Conservation (phyloP, 2,329 filamentous ascomycete species). For the Cladophialophora yegresii region DNA sequence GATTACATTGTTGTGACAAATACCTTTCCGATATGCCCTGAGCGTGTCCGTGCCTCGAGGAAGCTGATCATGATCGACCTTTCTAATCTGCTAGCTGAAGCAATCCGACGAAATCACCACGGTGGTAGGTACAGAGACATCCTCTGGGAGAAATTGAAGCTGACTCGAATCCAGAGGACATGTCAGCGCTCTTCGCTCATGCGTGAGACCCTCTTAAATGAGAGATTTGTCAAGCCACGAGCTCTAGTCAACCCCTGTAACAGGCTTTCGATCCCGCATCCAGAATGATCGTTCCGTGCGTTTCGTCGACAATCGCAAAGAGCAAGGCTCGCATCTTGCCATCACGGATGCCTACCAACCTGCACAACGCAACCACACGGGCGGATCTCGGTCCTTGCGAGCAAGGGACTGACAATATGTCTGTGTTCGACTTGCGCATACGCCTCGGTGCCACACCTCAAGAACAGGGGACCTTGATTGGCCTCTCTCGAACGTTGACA, state of each 20-base stretch:
- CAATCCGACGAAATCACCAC: conserved; percentile 93
- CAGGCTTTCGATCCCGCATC: not conserved
- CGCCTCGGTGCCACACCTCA: not conserved
- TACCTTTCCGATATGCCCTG: conserved; percentile 85
- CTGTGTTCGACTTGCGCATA: not conserved
- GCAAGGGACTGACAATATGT: not conserved
- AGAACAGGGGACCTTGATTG: not conserved
- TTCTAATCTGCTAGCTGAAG: conserved; percentile 83
- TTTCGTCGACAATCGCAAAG: not conserved
- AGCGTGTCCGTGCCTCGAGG: conserved; percentile 67
- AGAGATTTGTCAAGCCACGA: not conserved
- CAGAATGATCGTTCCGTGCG: not conserved
- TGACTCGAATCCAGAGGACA: conserved; percentile 42
- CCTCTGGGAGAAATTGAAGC: not conserved
- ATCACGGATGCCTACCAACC: not conserved
- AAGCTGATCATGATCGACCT: conserved; percentile 91
- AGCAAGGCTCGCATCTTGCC: not conserved
- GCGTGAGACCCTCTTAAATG: conserved; percentile 51
- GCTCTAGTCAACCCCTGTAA: not conserved
- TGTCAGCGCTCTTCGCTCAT: conserved; percentile 62
- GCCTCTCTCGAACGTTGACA: conserved; percentile 2
- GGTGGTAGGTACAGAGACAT: conserved; percentile 72
- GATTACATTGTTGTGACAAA: conserved; percentile 94
- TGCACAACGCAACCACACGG: not conserved
- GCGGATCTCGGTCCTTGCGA: not conserved